Conservation (phyloP, 306 rosid species). For the Vigna mungo region DNA sequence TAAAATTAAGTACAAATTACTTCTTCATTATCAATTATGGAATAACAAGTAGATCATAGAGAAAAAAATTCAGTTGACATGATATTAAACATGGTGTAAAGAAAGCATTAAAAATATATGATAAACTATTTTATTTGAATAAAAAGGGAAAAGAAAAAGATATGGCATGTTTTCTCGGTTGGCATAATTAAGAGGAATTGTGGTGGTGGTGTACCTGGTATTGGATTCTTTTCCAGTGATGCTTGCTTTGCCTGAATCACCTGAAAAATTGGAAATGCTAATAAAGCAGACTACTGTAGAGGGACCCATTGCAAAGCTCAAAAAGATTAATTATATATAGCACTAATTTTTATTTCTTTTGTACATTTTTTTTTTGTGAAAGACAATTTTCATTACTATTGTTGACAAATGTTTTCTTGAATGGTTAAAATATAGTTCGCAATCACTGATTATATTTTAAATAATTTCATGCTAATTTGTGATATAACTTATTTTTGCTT, state of each 20-base stretch:
- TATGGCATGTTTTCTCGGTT: neutral
- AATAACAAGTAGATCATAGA: too few relatives aligned
- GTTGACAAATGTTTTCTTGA: too few relatives aligned
- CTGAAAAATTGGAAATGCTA: neutral
- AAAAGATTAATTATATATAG: neutral
- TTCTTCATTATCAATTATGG: too few relatives aligned
- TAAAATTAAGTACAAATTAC: too few relatives aligned
- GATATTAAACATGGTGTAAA: neutral
- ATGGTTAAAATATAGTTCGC: too few relatives aligned
- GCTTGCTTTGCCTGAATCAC: neutral
- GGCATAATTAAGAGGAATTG: neutral
- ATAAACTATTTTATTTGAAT: neutral
- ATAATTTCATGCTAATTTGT: too few relatives aligned
- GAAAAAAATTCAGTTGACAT: neutral
- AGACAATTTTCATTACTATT: too few relatives aligned
- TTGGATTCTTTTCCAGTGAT: constrained; percentile 1
- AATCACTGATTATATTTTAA: too few relatives aligned
- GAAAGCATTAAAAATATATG: neutral
- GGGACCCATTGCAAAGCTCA: neutral
- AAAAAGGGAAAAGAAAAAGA: neutral
- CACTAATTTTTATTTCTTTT: too few relatives aligned
- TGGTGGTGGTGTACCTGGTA: neutral
- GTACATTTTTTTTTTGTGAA: too few relatives aligned
- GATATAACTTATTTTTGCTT: too few relatives aligned
- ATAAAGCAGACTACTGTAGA: neutral